Evolutionary conservation across 23 red algal genomes (phyloP).

Genomic region (Gracilaria gracilis): DNA sequence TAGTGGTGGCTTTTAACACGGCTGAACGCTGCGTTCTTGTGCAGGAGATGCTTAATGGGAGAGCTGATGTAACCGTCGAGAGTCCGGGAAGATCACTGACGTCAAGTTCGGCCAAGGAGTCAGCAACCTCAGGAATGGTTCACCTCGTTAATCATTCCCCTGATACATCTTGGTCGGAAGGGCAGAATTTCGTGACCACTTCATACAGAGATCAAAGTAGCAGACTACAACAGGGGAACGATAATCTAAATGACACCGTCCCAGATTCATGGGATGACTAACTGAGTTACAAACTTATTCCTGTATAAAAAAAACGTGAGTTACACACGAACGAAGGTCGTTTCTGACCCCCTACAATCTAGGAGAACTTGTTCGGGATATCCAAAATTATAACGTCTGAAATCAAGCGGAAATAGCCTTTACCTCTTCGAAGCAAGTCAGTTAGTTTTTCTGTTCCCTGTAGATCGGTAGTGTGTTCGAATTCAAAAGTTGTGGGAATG

Average conservation of each 20-base stretch:
- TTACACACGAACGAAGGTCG: not conserved
- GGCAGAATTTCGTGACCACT: too few relatives aligned
- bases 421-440: not conserved
- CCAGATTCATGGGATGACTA: conserved; percentile 70
- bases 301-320: not conserved
- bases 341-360: not conserved
- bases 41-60: not conserved
- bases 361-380: not conserved
- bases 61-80: conserved; percentile 44
- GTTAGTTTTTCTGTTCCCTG: not conserved
- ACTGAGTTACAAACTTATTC: not conserved
- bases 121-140: not conserved
- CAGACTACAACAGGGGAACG: not conserved
- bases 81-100: not conserved
- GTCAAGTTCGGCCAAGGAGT: not conserved
- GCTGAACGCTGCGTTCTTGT: conserved; percentile 37
- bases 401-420: not conserved
- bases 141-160: not conserved
- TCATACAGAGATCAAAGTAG: not conserved
- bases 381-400: not conserved
- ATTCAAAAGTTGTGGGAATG: not conserved
- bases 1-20: conserved; percentile 49
- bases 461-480: not conserved
- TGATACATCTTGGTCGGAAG: conserved; percentile 1
- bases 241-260: conserved; percentile 1